These are phyloP conservation scores for Pseudogymnoascus sp. DNA, from an alignment of 2,329 filamentous ascomycete genomes.

Conservation along the genomic window DNA sequence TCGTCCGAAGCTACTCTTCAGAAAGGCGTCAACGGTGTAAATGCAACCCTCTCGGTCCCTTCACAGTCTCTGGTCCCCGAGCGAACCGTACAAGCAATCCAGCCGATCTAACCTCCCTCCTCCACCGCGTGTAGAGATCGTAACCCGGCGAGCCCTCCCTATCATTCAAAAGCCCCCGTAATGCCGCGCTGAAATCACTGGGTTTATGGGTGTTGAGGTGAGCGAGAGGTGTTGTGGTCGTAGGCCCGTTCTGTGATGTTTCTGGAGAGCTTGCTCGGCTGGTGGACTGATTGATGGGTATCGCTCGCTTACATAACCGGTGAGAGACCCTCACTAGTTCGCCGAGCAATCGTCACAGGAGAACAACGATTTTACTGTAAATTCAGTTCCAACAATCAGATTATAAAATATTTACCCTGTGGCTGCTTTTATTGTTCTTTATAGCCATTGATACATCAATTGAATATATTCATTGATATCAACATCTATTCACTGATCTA, in stretches of 20 bases:
- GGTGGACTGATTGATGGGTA: slow-evolving; percentile 7
- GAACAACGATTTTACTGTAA: background rate
- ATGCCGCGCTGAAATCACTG: background rate
- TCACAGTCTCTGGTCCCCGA: background rate
- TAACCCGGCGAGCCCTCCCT: background rate
- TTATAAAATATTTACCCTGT: background rate
- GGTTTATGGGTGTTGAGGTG: background rate
- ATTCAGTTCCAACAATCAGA: background rate
- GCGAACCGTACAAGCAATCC: slow-evolving; percentile 1
- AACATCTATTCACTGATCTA: background rate
- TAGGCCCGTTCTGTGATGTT: slow-evolving; percentile 7
- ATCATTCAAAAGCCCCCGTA: background rate
- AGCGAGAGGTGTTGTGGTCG: background rate
- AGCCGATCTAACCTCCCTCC: background rate
- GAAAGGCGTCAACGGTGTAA: background rate
- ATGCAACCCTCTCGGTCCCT: background rate
- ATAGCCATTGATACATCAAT: background rate
- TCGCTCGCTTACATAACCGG: slow-evolving; percentile 5
- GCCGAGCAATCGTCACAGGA: background rate
- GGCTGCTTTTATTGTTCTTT: background rate
- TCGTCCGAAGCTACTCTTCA: background rate
- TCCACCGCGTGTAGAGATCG: slow-evolving; percentile 4
- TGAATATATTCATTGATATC: background rate
- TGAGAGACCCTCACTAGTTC: background rate
- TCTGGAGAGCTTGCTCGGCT: slow-evolving; percentile 7